phyloP scores from a whole-genome alignment of 2,329 filamentous ascomycete genomes.

The Pseudohalonectria lignicola region DNA sequence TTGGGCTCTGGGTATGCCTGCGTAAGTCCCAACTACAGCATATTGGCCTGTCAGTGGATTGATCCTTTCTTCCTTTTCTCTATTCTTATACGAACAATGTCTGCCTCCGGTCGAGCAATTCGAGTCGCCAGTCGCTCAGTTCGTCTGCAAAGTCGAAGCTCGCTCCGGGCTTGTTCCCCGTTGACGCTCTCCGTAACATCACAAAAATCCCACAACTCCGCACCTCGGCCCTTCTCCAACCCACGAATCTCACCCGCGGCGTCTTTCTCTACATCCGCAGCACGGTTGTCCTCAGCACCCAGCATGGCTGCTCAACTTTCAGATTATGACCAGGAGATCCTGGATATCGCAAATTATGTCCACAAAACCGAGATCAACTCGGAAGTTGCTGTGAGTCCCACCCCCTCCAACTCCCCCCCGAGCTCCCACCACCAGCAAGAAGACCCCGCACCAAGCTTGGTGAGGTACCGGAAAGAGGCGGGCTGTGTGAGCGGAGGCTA shows the following conservation, averaged over 20 bases:
- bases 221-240: neutral
- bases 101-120: slow-evolving; percentile 1
- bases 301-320: slow-evolving; percentile 35
- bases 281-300: slow-evolving; percentile 25
- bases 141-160: slow-evolving; percentile 1
- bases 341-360: slow-evolving; percentile 90
- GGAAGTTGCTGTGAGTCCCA: slow-evolving; percentile 75
- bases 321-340: slow-evolving; percentile 84
- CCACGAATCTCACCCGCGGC: neutral
- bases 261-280: slow-evolving; percentile 2
- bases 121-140: slow-evolving; percentile 2
- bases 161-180: neutral
- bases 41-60: too few species aligned
- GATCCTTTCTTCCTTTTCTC: too few species aligned
- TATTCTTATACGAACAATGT: too few species aligned
- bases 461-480: neutral
- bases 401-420: neutral
- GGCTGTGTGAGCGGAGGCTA: slow-evolving; percentile 9
- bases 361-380: slow-evolving; percentile 86
- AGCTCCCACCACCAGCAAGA: neutral
- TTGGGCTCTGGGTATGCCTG: too few species aligned
- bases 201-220: neutral
- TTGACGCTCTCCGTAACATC: slow-evolving; percentile 1
- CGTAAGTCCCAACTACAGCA: too few species aligned
- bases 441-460: slow-evolving; percentile 1